These are phyloP conservation scores for Wickerhamiella occidentalis DNA, from an alignment of 805 yeast species.

Conservation along the genomic window DNA sequence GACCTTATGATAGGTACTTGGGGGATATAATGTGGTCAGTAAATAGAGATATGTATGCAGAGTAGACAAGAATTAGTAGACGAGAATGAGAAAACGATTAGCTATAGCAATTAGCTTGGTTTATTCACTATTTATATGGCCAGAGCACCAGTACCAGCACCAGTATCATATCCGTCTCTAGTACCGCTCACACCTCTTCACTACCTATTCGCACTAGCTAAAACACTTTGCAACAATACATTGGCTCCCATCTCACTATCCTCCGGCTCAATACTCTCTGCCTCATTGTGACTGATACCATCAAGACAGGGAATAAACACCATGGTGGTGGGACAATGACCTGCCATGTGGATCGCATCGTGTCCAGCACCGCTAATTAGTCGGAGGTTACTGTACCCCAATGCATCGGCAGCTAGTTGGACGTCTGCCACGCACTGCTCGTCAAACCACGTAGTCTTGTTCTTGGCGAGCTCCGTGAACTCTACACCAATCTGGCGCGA, in stretches of 20 bases:
- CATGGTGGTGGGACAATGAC: constrained; percentile 57
- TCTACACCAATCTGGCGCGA: constrained; percentile 30
- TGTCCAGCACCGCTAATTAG: constrained; percentile 57
- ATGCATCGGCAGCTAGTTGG: constrained; percentile 35
- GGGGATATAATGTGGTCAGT: neutral
- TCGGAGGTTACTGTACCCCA: constrained; percentile 12
- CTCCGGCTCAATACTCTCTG: constrained; percentile 7
- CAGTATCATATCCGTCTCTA: too few relatives aligned
- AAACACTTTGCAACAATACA: neutral
- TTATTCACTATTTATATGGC: too few relatives aligned
- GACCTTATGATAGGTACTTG: neutral
- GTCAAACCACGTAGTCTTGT: constrained; percentile 49
- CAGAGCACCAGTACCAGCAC: too few relatives aligned
- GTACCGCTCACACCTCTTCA: too few relatives aligned
- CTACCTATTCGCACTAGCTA: neutral
- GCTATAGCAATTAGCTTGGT: too few relatives aligned
- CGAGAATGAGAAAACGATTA: too few relatives aligned
- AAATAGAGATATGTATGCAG: too few relatives aligned
- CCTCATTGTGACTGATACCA: constrained; percentile 33
- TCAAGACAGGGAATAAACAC: constrained; percentile 57
- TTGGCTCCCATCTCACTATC: constrained; percentile 4
- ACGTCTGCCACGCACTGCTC: constrained; percentile 41
- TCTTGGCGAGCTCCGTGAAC: constrained; percentile 28
- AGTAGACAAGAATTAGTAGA: too few relatives aligned
- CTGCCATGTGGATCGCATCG: constrained; percentile 50